Evolutionary conservation across 495 filamentous ascomycete genomes (phyloP).

Genomic region (Tetracladium marchalianum): DNA sequence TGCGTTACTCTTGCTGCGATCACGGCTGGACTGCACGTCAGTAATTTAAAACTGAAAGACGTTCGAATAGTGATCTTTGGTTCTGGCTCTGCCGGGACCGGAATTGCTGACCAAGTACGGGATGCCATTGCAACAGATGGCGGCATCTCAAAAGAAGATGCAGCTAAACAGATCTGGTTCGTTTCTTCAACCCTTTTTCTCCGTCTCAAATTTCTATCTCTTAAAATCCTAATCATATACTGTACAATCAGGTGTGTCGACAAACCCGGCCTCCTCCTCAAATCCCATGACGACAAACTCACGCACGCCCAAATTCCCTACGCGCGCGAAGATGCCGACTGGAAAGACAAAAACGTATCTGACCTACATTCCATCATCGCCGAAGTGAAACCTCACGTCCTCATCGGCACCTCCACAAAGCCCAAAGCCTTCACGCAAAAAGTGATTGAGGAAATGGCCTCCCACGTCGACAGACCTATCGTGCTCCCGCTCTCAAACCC

Average conservation of each 20-base stretch:
- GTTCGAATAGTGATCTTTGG: slow-evolving; percentile 67
- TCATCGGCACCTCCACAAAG: slow-evolving; percentile 77
- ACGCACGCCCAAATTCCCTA: slow-evolving; percentile 57
- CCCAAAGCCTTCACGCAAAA: slow-evolving; percentile 72
- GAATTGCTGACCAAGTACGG: slow-evolving; percentile 77
- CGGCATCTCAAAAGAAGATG: slow-evolving; percentile 60
- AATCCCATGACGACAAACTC: slow-evolving; percentile 48
- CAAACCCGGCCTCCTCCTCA: slow-evolving; percentile 66
- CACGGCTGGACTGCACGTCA: slow-evolving; percentile 60
- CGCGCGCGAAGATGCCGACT: slow-evolving; percentile 55
- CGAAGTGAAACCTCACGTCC: slow-evolving; percentile 66
- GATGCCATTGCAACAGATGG: slow-evolving; percentile 67
- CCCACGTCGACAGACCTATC: slow-evolving; percentile 64
- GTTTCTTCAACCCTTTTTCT: slow-evolving; percentile 1
- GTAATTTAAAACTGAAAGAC: slow-evolving; percentile 54
- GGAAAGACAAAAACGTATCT: slow-evolving; percentile 41
- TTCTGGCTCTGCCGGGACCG: slow-evolving; percentile 75
- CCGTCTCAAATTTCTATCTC: neutral
- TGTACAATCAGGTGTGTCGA: slow-evolving; percentile 58
- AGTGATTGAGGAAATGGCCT: slow-evolving; percentile 69
- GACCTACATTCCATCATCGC: slow-evolving; percentile 59
- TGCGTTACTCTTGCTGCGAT: slow-evolving; percentile 80
- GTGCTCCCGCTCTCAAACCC: slow-evolving; percentile 84
- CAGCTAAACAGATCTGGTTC: slow-evolving; percentile 72
- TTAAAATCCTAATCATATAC: neutral